phyloP scores from a whole-genome alignment of 202 grass and related monocot species.

The Miscanthus sacchariflorus region DNA sequence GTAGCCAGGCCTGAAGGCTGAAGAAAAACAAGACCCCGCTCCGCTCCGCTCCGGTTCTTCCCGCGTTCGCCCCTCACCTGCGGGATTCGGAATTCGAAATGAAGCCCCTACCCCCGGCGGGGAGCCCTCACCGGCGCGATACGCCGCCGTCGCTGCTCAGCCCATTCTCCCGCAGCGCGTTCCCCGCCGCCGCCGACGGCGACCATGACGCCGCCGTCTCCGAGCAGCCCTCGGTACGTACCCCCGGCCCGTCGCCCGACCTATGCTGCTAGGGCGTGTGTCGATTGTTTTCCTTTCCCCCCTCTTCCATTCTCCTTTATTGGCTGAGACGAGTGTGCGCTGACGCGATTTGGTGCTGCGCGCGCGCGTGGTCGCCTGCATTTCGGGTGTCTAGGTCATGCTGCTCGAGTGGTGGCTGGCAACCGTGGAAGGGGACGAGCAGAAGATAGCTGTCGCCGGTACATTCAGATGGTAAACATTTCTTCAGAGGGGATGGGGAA shows the following conservation, averaged over 20 bases:
- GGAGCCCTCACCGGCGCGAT: background rate
- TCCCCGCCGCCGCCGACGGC: background rate
- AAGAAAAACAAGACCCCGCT: too few species aligned
- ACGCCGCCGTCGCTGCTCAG: background rate
- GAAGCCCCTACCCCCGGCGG: background rate
- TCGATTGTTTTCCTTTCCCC: too few species aligned
- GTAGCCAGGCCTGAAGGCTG: too few species aligned
- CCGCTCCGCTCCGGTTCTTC: too few species aligned
- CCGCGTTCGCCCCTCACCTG: too few species aligned
- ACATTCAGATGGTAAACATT: slow-evolving; percentile 20
- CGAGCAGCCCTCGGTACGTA: slow-evolving; percentile 39
- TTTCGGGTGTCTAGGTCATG: slow-evolving; percentile 22
- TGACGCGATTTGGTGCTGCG: slow-evolving; percentile 22
- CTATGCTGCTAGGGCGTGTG: too few species aligned
- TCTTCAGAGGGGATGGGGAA: background rate
- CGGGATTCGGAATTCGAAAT: background rate
- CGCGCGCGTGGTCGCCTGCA: background rate
- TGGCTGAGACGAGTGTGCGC: background rate
- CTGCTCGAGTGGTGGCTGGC: slow-evolving; percentile 50
- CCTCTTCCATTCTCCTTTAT: background rate
- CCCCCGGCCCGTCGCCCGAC: background rate
- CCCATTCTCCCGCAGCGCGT: slow-evolving; percentile 20
- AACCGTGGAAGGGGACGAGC: slow-evolving; percentile 40
- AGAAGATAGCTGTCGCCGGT: slow-evolving; percentile 42
- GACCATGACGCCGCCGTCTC: slow-evolving; percentile 37